These are phyloP conservation scores for Abelmoschus esculentus DNA, from an alignment of 345 rosid genomes.

Conservation along the genomic window DNA sequence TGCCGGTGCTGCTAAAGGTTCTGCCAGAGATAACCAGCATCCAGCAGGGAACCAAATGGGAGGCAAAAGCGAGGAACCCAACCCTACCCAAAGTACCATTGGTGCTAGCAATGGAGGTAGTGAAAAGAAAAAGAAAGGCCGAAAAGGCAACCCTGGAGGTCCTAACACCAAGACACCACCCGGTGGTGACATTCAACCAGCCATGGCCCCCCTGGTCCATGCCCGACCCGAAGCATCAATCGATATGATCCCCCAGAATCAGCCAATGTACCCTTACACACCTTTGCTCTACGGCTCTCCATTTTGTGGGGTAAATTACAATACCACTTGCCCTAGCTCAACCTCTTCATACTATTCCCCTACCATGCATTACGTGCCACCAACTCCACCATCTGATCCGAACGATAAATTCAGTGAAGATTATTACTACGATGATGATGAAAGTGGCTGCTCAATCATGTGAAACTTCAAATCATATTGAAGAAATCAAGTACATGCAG, in stretches of 20 bases:
- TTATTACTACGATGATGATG: slow-evolving; percentile 14
- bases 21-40: slow-evolving; percentile 11
- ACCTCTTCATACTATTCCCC: slow-evolving; percentile 23
- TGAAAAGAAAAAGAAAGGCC: slow-evolving; percentile 37
- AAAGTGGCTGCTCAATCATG: slow-evolving; percentile 42
- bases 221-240: slow-evolving; percentile 15
- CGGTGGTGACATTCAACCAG: background rate
- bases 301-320: slow-evolving; percentile 33
- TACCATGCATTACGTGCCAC: slow-evolving; percentile 23
- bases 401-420: slow-evolving; percentile 8
- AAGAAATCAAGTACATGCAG: background rate
- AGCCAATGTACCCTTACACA: slow-evolving; percentile 17
- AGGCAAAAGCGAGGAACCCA: slow-evolving; percentile 7
- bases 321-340: slow-evolving; percentile 24
- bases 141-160: slow-evolving; percentile 12
- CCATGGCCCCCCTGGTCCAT: slow-evolving; percentile 8
- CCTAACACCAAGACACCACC: slow-evolving; percentile 8
- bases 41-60: slow-evolving; percentile 14
- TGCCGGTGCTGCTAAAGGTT: background rate
- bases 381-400: slow-evolving; percentile 26
- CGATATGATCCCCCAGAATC: slow-evolving; percentile 16
- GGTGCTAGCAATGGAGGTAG: slow-evolving; percentile 11
- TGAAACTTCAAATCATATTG: slow-evolving; percentile 12
- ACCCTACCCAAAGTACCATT: background rate
- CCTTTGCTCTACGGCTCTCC: slow-evolving; percentile 25